These are phyloP conservation scores for Pseudotsuga menziesii DNA, from an alignment of 75 land plant genomes.

Conservation along the genomic window DNA sequence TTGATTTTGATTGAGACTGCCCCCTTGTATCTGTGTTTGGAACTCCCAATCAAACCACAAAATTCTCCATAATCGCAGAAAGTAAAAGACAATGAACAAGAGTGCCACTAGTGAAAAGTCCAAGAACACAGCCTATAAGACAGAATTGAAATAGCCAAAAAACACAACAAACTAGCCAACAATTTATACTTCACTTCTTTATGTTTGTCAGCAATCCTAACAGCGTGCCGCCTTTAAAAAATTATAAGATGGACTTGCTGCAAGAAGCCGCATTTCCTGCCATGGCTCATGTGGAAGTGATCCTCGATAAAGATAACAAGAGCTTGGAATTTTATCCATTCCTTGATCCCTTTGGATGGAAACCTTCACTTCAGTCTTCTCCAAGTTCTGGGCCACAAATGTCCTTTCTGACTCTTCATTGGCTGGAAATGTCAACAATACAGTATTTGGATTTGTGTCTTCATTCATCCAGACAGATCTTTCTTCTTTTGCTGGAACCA, in stretches of 20 bases:
- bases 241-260: constrained; percentile 97
- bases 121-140: too few species aligned
- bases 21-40: too few species aligned
- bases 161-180: too few species aligned
- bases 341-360: not conserved
- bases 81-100: too few species aligned
- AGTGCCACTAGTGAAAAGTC: too few species aligned
- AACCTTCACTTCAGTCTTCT: constrained; percentile 6
- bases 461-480: constrained; percentile 68
- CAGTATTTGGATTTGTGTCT: constrained; percentile 25
- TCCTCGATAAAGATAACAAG: not conserved
- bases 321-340: constrained; percentile 1
- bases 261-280: constrained; percentile 71
- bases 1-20: too few species aligned
- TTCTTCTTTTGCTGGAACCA: constrained; percentile 74
- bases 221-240: constrained; percentile 83
- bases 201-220: not conserved
- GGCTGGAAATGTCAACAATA: constrained; percentile 17
- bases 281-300: constrained; percentile 38
- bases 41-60: too few species aligned
- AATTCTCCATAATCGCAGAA: too few species aligned
- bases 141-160: too few species aligned
- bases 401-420: constrained; percentile 14
- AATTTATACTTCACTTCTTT: too few species aligned
- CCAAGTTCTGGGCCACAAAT: not conserved